Evolutionary conservation across 1,139 yeast genomes (phyloP).

Genomic region (Candida tropicalis): DNA sequence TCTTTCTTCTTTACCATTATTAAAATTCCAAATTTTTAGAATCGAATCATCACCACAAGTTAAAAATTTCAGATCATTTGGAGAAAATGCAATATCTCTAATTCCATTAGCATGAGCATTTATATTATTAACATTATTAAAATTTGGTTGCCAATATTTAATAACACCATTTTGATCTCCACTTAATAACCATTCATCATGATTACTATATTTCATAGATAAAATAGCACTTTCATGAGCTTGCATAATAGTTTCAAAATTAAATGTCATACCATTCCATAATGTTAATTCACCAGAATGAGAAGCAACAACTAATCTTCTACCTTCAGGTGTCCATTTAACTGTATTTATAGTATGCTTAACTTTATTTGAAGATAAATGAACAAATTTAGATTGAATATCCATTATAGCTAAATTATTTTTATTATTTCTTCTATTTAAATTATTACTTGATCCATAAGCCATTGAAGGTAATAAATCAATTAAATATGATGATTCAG

Average conservation of each 20-base stretch:
- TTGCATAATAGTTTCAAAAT: constrained; percentile 96
- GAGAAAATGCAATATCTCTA: constrained; percentile 85
- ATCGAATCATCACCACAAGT: constrained; percentile 92
- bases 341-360: constrained; percentile 90
- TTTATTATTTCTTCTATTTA: constrained; percentile 28
- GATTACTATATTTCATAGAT: constrained; percentile 78
- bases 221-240: constrained; percentile 94
- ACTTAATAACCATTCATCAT: constrained; percentile 91
- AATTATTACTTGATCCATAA: constrained; percentile 37
- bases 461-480: constrained; percentile 75
- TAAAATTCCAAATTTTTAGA: constrained; percentile 91
- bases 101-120: constrained; percentile 81
- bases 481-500: constrained; percentile 74
- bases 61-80: constrained; percentile 86
- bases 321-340: constrained; percentile 96
- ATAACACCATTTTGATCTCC: constrained; percentile 92
- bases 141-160: constrained; percentile 97
- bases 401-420: constrained; percentile 55
- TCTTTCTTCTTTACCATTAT: constrained; percentile 84
- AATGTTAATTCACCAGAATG: constrained; percentile 95
- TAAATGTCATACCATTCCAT: constrained; percentile 96
- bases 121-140: constrained; percentile 89
- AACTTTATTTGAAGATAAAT: constrained; percentile 87
- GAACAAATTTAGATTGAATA: constrained; percentile 81
- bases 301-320: constrained; percentile 86